Evolutionary conservation across 2,329 filamentous ascomycete species (phyloP).

Genomic region (Apiospora hydei): DNA sequence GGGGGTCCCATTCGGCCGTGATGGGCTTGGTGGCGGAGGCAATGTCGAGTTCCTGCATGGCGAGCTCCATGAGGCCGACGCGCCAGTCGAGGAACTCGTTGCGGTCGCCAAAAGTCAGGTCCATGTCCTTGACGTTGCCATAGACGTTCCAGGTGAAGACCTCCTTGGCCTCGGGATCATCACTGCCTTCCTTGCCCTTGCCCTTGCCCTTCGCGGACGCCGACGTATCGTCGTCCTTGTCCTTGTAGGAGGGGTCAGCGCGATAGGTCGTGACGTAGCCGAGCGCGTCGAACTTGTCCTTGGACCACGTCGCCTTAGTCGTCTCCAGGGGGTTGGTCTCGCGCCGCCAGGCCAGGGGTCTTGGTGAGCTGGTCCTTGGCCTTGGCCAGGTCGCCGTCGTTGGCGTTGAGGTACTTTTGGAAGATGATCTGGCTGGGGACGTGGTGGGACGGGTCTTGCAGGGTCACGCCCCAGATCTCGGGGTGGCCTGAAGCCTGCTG

Average conservation of each 20-base stretch:
- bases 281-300: slow-evolving; percentile 75
- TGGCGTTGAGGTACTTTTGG: slow-evolving; percentile 93
- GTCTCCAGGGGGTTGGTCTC: slow-evolving; percentile 74
- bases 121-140: slow-evolving; percentile 82
- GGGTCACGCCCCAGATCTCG: slow-evolving; percentile 88
- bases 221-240: slow-evolving; percentile 28
- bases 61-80: slow-evolving; percentile 87
- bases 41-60: slow-evolving; percentile 77
- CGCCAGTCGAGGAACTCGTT: slow-evolving; percentile 92
- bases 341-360: slow-evolving; percentile 84
- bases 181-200: background rate
- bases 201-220: too few relatives aligned
- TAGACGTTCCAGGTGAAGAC: slow-evolving; percentile 95
- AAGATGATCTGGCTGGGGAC: slow-evolving; percentile 84
- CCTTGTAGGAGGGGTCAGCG: slow-evolving; percentile 26
- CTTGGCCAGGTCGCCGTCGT: slow-evolving; percentile 75
- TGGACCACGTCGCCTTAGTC: slow-evolving; percentile 69
- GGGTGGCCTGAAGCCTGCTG: slow-evolving; percentile 55
- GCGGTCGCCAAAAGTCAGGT: slow-evolving; percentile 81
- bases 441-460: slow-evolving; percentile 61
- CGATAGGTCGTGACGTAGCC: slow-evolving; percentile 80
- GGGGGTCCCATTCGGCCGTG: slow-evolving; percentile 78
- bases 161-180: slow-evolving; percentile 53
- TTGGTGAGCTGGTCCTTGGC: slow-evolving; percentile 80
- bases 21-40: slow-evolving; percentile 72